phyloP scores from a whole-genome alignment of 140 eudicot species.

The Anethum foeniculum region DNA sequence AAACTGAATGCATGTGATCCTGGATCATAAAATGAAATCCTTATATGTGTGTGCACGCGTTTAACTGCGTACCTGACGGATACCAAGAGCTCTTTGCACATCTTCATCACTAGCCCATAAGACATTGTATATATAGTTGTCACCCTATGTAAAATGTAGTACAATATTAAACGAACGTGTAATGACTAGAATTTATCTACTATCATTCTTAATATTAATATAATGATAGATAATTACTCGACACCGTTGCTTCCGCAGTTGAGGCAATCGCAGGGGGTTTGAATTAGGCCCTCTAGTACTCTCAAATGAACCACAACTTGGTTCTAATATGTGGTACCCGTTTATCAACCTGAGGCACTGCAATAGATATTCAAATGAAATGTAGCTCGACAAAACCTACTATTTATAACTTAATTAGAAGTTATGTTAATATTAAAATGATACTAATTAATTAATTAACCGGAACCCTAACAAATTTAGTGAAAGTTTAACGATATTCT shows the following conservation, averaged over 20 bases:
- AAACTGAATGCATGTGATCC: not conserved
- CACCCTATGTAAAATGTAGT: not conserved
- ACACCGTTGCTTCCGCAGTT: not conserved
- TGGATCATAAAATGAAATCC: too few relatives aligned
- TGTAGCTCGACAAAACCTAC: not conserved
- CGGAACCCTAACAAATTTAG: too few relatives aligned
- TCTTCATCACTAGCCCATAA: conserved; percentile 6
- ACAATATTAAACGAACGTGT: not conserved
- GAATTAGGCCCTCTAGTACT: not conserved
- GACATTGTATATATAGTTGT: not conserved
- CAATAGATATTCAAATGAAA: not conserved
- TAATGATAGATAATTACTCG: not conserved
- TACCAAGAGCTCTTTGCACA: conserved; percentile 8
- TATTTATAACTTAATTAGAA: too few relatives aligned
- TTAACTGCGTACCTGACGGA: conserved; percentile 28
- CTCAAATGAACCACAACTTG: conserved; percentile 10
- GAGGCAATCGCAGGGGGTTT: not conserved
- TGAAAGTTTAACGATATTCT: too few relatives aligned
- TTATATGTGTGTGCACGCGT: too few relatives aligned
- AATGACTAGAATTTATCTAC: not conserved
- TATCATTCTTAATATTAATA: too few relatives aligned
- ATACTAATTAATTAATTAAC: too few relatives aligned
- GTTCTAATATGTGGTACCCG: conserved; percentile 2
- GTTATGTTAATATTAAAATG: too few relatives aligned
- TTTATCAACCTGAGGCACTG: conserved; percentile 3